phyloP scores from a whole-genome alignment of 345 rosid genomes.

The Bruguiera gymnorhiza region DNA sequence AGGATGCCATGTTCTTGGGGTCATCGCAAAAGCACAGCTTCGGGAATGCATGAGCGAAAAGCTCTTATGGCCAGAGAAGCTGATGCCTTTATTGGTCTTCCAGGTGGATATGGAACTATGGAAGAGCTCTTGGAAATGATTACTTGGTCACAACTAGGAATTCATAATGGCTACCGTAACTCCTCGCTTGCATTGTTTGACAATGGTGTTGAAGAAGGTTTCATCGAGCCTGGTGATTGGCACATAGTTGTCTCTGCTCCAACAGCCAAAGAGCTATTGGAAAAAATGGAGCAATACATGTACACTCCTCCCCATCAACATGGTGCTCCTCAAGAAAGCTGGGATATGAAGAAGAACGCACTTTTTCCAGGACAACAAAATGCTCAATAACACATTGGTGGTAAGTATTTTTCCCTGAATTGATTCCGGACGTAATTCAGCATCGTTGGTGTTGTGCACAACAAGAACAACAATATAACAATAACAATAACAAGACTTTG shows the following conservation, averaged over 20 bases:
- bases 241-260: slow-evolving; percentile 77
- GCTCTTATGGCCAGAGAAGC: slow-evolving; percentile 97
- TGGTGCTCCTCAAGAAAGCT: slow-evolving; percentile 81
- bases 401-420: slow-evolving; percentile 23
- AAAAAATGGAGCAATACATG: slow-evolving; percentile 66
- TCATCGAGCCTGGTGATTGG: slow-evolving; percentile 80
- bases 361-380: slow-evolving; percentile 43
- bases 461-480: not conserved
- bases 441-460: slow-evolving; percentile 23
- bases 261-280: slow-evolving; percentile 78
- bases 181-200: slow-evolving; percentile 75
- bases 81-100: slow-evolving; percentile 92
- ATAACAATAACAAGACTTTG: no score
- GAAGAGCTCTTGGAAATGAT: slow-evolving; percentile 95
- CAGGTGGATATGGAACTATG: slow-evolving; percentile 98
- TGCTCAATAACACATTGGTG: slow-evolving; percentile 30
- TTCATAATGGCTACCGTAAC: slow-evolving; percentile 86
- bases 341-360: slow-evolving; percentile 71
- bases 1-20: slow-evolving; percentile 85
- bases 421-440: slow-evolving; percentile 30
- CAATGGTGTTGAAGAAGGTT: slow-evolving; percentile 86
- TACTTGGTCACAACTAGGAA: slow-evolving; percentile 97
- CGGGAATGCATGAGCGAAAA: slow-evolving; percentile 90
- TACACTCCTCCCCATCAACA: slow-evolving; percentile 68
- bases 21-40: slow-evolving; percentile 87